Percentiles rank a stretch among this genome's conserved stretches.
These are phyloP conservation scores for Arabis hirsuta DNA, from an alignment of 345 rosid species.

Conservation along the genomic window DNA sequence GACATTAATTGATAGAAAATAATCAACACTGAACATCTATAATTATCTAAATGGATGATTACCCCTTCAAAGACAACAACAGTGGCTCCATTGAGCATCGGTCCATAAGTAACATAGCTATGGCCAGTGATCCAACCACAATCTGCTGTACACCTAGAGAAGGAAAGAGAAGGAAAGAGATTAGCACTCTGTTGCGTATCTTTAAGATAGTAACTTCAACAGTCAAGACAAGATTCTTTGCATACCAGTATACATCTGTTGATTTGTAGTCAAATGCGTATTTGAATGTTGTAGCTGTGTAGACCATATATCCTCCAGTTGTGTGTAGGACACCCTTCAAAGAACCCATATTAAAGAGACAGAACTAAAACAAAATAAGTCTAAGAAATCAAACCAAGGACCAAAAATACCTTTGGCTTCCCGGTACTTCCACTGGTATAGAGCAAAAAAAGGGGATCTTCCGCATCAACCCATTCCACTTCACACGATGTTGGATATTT, in stretches of 20 bases:
- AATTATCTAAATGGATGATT: constrained; percentile 40
- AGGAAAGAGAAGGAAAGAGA: constrained; percentile 31
- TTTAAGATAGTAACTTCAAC: constrained; percentile 4
- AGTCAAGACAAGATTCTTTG: constrained; percentile 4
- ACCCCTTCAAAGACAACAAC: constrained; percentile 92
- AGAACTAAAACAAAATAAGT: neutral
- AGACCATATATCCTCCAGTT: constrained; percentile 97
- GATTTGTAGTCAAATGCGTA: constrained; percentile 96
- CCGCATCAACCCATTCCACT: constrained; percentile 99
- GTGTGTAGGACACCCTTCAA: constrained; percentile 95
- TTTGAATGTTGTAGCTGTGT: constrained; percentile 94
- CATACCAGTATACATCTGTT: constrained; percentile 90
- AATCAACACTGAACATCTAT: neutral
- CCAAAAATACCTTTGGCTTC: constrained; percentile 80
- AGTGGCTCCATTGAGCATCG: constrained; percentile 94
- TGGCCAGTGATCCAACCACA: constrained; percentile 99
- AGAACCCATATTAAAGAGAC: constrained; percentile 39
- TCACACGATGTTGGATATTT: constrained; percentile 80
- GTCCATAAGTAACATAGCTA: constrained; percentile 98
- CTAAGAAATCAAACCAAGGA: constrained; percentile 2
- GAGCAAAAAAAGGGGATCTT: constrained; percentile 92
- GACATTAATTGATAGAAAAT: constrained; percentile 3
- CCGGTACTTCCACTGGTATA: constrained; percentile 99
- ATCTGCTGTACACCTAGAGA: constrained; percentile 99
- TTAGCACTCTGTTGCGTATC: constrained; percentile 29